Conservation (phyloP, 306 rosid genomes). For the Ammopiptanthus mongolicus region DNA sequence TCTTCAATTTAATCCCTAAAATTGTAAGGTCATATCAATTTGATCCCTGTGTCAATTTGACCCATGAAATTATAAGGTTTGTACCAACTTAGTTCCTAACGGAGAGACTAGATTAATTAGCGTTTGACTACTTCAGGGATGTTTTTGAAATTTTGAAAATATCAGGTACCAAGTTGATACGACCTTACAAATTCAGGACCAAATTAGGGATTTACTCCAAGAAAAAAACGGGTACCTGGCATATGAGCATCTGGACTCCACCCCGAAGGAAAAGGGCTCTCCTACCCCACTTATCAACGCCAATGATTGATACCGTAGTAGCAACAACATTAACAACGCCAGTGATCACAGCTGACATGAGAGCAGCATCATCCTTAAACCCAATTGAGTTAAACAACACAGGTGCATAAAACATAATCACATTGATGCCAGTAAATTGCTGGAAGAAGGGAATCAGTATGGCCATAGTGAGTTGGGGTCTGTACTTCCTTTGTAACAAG, state of each 20-base stretch:
- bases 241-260: slow-evolving; percentile 74
- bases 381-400: slow-evolving; percentile 77
- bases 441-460: slow-evolving; percentile 74
- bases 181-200: no score
- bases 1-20: no score
- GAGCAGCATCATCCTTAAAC: slow-evolving; percentile 52
- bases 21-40: no score
- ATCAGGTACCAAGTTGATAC: no score
- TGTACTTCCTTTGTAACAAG: slow-evolving; percentile 55
- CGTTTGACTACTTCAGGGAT: no score
- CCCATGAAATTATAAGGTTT: no score
- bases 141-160: no score
- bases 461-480: slow-evolving; percentile 78
- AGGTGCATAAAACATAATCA: slow-evolving; percentile 90
- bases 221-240: slow-evolving; percentile 91
- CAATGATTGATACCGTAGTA: slow-evolving; percentile 68
- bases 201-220: no score
- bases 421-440: slow-evolving; percentile 86
- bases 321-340: slow-evolving; percentile 69
- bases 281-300: slow-evolving; percentile 92
- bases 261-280: slow-evolving; percentile 82
- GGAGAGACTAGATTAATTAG: no score
- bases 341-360: slow-evolving; percentile 95
- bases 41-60: no score
- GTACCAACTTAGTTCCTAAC: no score